Evolutionary conservation across 106 monocot species (phyloP).

Genomic region (Dioscorea zingiberensis): DNA sequence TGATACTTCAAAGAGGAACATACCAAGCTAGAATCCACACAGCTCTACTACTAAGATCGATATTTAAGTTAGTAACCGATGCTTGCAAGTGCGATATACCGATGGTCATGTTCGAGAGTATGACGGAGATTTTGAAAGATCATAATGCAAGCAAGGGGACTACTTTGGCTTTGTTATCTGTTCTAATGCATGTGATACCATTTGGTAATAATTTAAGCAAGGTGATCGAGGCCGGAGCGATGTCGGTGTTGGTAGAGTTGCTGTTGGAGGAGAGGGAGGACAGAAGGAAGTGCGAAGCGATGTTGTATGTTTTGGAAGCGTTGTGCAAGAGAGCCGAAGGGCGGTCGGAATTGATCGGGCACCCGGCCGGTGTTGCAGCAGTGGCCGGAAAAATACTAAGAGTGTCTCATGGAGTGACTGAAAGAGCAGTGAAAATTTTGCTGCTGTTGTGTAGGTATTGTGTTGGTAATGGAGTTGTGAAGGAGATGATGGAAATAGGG

Average conservation of each 20-base stretch:
- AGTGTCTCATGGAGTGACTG: conserved; percentile 19
- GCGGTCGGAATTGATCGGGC: conserved; percentile 28
- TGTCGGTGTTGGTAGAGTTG: conserved; percentile 26
- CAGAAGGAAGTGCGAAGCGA: conserved; percentile 24
- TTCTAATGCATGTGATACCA: conserved; percentile 10
- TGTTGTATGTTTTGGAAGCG: conserved; percentile 19
- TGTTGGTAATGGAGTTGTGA: conserved; percentile 5
- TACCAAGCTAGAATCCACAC: conserved; percentile 17
- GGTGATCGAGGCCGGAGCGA: conserved; percentile 31
- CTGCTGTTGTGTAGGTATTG: conserved; percentile 14
- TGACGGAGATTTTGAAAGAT: conserved; percentile 32
- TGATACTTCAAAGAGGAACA: conserved; percentile 13
- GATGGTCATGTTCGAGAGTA: conserved; percentile 18
- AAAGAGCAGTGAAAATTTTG: conserved; percentile 28
- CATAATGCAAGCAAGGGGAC: conserved; percentile 18
- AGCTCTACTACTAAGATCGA: conserved; percentile 14
- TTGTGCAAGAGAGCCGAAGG: conserved; percentile 34
- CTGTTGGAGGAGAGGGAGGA: conserved; percentile 23
- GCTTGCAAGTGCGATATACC: conserved; percentile 4
- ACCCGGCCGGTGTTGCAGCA: conserved; percentile 36
- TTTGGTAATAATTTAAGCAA: conserved; percentile 18
- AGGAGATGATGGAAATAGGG: conserved; percentile 38
- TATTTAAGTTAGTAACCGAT: conserved; percentile 16
- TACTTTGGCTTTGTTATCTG: conserved; percentile 12
- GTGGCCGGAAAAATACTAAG: conserved; percentile 35